Evolutionary conservation across 2,329 filamentous ascomycete genomes (phyloP).

Genomic region (Sphaceloma murrayae): DNA sequence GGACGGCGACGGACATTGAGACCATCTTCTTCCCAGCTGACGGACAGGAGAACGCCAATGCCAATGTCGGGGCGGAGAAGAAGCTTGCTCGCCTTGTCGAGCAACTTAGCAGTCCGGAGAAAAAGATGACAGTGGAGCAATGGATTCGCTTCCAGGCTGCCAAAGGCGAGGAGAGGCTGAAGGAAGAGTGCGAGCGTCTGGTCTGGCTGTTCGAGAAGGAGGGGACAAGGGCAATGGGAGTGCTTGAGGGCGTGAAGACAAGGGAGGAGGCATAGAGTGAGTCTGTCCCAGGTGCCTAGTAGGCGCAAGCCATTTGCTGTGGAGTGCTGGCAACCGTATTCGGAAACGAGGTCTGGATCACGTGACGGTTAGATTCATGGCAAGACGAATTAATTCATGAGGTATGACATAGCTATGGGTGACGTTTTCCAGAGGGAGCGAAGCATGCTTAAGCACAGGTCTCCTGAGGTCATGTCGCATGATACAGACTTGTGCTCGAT

Average conservation of each 20-base stretch:
- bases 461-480: too few species aligned
- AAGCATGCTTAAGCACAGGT: too few species aligned
- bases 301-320: too few species aligned
- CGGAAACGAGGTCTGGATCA: too few species aligned
- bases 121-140: conserved; percentile 83
- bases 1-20: conserved; percentile 70
- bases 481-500: too few species aligned
- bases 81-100: conserved; percentile 37
- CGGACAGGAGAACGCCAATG: conserved; percentile 36
- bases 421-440: too few species aligned
- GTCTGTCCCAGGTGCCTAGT: neutral
- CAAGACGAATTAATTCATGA: too few species aligned
- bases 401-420: too few species aligned
- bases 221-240: conserved; percentile 65
- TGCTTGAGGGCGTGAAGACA: conserved; percentile 61
- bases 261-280: conserved; percentile 43
- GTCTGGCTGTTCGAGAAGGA: conserved; percentile 77
- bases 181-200: conserved; percentile 70
- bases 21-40: conserved; percentile 46
- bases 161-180: conserved; percentile 68
- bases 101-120: conserved; percentile 64
- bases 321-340: too few species aligned
- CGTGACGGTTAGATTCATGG: too few species aligned
- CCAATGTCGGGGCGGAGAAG: conserved; percentile 36
- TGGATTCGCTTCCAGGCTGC: conserved; percentile 80